Evolutionary conservation across 768 basidiomycete species (phyloP).

Genomic region (Termitomyces sp.): DNA sequence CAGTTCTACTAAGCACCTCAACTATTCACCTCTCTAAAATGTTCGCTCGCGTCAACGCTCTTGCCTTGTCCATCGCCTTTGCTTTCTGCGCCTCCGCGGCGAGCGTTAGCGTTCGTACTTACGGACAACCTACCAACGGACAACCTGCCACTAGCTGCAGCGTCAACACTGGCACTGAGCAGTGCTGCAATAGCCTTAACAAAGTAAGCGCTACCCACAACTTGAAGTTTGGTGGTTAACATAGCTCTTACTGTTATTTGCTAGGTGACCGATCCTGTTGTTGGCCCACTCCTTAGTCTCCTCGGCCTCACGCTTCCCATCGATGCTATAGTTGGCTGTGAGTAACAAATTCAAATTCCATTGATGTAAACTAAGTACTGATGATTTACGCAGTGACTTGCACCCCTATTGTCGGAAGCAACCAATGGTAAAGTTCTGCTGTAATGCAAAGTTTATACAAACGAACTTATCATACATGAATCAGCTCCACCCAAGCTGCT

Average conservation of each 20-base stretch:
- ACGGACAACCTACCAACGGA: background rate
- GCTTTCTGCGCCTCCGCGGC: constrained; percentile 13
- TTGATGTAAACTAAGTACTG: background rate
- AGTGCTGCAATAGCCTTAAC: constrained; percentile 1
- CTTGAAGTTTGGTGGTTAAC: background rate
- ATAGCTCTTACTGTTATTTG: background rate
- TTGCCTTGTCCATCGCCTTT: constrained; percentile 11
- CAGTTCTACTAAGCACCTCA: constrained; percentile 10
- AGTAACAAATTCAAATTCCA: background rate
- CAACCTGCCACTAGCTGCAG: background rate
- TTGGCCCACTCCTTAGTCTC: constrained; percentile 5
- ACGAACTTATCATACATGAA: background rate
- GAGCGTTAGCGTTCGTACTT: constrained; percentile 3
- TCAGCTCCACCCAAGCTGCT: constrained; percentile 11
- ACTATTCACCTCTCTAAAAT: constrained; percentile 5
- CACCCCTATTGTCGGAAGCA: constrained; percentile 7
- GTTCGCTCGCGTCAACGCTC: constrained; percentile 8
- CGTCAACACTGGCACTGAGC: constrained; percentile 2
- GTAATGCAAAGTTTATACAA: background rate
- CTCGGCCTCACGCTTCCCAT: constrained; percentile 7
- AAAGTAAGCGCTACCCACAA: background rate
- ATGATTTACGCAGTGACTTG: constrained; percentile 10
- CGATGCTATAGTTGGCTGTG: constrained; percentile 11
- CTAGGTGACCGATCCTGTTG: background rate
- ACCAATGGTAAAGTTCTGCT: background rate